A percentile compares a stretch with the other conserved stretches of the same genome.
phyloP scores from a whole-genome alignment of 75 land plant genomes.

The Sequoiadendron giganteum region DNA sequence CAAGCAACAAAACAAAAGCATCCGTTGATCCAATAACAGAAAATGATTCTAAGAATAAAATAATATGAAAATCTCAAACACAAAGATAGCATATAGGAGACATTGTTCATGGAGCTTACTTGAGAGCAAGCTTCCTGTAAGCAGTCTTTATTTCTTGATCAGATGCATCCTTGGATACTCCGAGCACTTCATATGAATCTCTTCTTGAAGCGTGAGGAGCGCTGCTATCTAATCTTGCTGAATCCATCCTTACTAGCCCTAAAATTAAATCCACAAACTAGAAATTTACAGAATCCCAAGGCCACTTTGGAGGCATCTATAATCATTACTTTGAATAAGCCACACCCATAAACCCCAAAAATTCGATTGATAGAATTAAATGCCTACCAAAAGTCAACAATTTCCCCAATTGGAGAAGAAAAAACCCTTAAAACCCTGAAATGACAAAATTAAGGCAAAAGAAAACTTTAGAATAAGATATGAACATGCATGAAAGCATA shows the following conservation, averaged over 20 bases:
- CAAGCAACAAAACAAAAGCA: background rate
- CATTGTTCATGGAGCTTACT: conserved; percentile 32
- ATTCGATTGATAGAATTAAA: background rate
- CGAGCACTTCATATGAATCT: conserved; percentile 77
- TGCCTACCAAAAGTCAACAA: background rate
- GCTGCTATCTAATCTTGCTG: background rate
- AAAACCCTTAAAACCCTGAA: too few species aligned
- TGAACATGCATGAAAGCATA: too few species aligned
- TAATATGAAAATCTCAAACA: background rate
- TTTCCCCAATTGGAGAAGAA: background rate
- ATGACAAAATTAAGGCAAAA: too few species aligned
- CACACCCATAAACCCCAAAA: background rate
- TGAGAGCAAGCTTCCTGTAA: conserved; percentile 80
- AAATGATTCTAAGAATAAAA: background rate
- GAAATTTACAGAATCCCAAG: background rate
- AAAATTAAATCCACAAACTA: background rate
- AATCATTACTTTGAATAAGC: background rate
- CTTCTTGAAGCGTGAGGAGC: conserved; percentile 31
- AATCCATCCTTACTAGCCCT: background rate
- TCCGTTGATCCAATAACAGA: background rate
- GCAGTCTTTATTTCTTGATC: conserved; percentile 84
- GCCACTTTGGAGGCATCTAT: background rate
- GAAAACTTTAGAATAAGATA: too few species aligned
- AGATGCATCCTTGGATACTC: conserved; percentile 61
- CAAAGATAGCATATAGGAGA: background rate